phyloP scores from a whole-genome alignment of 805 yeast genomes.

The Torulaspora microellipsoides region DNA sequence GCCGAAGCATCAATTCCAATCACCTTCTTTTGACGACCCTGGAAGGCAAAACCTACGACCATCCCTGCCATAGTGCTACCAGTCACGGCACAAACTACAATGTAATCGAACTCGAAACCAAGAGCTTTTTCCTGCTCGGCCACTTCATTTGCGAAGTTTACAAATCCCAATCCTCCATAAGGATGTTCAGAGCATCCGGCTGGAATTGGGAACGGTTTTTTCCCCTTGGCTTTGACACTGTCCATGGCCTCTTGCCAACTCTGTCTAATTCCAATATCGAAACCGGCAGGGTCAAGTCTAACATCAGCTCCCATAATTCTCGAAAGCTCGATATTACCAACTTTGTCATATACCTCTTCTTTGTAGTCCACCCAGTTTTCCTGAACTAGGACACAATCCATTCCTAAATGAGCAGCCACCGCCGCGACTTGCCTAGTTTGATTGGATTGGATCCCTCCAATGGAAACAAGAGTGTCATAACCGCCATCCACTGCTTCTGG shows the following conservation, averaged over 20 bases:
- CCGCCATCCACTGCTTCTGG: constrained; percentile 35
- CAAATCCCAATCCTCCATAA: constrained; percentile 37
- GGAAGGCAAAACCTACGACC: constrained; percentile 35
- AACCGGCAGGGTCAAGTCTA: constrained; percentile 33
- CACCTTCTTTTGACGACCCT: constrained; percentile 30
- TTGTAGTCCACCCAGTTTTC: constrained; percentile 38
- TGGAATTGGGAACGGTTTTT: constrained; percentile 37
- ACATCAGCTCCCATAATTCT: constrained; percentile 38
- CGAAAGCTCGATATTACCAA: constrained; percentile 37
- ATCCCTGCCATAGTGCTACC: constrained; percentile 35
- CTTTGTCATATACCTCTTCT: constrained; percentile 35
- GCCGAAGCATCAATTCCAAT: constrained; percentile 38
- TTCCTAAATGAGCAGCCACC: constrained; percentile 36
- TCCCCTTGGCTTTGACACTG: constrained; percentile 28
- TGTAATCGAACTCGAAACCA: constrained; percentile 34
- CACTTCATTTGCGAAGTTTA: constrained; percentile 36
- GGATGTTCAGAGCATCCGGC: constrained; percentile 38
- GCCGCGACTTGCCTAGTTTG: constrained; percentile 38
- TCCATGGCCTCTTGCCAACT: constrained; percentile 34
- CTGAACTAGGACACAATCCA: constrained; percentile 36
- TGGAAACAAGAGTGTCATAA: constrained; percentile 35
- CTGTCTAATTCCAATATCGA: constrained; percentile 36
- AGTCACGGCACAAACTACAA: constrained; percentile 35
- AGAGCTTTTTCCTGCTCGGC: constrained; percentile 34
- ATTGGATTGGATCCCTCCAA: constrained; percentile 36